Base-by-base conservation (phyloP, 805 yeast genomes). In the Schwanniomyces yamadae region DNA sequence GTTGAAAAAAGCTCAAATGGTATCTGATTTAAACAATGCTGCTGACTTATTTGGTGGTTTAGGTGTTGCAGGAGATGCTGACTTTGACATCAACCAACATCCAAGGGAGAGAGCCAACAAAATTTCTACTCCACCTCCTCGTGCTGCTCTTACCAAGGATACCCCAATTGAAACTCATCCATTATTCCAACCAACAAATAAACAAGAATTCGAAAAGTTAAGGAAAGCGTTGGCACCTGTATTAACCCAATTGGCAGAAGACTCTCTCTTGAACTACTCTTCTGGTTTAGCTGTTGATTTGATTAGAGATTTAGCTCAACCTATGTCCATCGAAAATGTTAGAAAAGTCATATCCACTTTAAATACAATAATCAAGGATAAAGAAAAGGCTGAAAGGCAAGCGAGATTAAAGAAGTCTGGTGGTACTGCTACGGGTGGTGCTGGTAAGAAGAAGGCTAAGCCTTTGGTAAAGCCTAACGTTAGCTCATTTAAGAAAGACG, bases 391-490 rank as follows among this genome's bases (percentile, higher is more conserved):
- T 37, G 98, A 91, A 67, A 86, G 97, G 71, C 85, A 78, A 53
- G 88, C 85, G 17, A 80, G 96, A 61, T 67, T 85, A 52, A 77
- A 84, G 50, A 83, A 81, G 58, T 73, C 86, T 37, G 91, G 93
- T 44, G 93, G 91, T 46, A 84, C 95, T 18, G 78, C 91, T 25
- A 77, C 87, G 16, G 95, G 95, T 52, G 96, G 96, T 58, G 93
- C 95, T 24, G 95, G 95, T 64, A 89, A 90, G 77, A 84, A 84
- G 78, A 91, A 90, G 78, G 96, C 88, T 40, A 84, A 84, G 63
- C 83, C 86, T 39, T 63, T 79, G 38, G 83, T 87, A 29, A 83
- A 82, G 58, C 70, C 84, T 34, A 78, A 67, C 44, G 65, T 63
- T 32, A 57, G 65, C 22, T 57, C 64, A 4, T 73, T 73, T 64